Evolutionary conservation across 1,284 basidiomycete species (phyloP).

Genomic region (Porogramme epimiltina): DNA sequence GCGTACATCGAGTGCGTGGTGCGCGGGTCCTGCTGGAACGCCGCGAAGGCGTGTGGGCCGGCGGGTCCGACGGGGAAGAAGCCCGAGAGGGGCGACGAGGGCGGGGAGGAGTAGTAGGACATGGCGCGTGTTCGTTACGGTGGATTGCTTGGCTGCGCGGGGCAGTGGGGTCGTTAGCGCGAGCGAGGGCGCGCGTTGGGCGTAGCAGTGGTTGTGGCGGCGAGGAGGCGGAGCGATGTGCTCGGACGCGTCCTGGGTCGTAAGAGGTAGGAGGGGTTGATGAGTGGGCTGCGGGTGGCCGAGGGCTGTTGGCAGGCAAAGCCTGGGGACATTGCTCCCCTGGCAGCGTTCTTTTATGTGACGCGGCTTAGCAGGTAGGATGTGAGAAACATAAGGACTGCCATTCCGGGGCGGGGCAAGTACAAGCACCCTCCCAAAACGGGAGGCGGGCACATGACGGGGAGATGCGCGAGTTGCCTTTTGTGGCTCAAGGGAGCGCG

Average conservation of each 20-base stretch:
- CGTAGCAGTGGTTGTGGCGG: background rate
- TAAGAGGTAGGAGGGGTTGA: background rate
- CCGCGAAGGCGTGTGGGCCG: slow-evolving; percentile 57
- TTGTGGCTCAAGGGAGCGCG: slow-evolving; percentile 26
- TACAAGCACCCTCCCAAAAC: slow-evolving; percentile 29
- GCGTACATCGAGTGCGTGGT: slow-evolving; percentile 68
- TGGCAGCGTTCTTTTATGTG: slow-evolving; percentile 17
- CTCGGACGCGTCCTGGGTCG: slow-evolving; percentile 3
- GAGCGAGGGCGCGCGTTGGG: background rate
- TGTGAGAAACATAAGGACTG: slow-evolving; percentile 14
- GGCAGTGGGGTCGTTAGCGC: background rate
- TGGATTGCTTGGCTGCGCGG: background rate
- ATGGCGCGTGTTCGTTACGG: slow-evolving; percentile 26
- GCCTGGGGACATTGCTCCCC: slow-evolving; percentile 8
- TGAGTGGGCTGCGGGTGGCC: slow-evolving; percentile 2
- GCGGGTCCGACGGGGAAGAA: slow-evolving; percentile 41
- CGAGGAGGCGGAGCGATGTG: background rate
- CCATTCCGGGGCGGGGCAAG: slow-evolving; percentile 15
- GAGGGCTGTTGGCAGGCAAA: slow-evolving; percentile 11
- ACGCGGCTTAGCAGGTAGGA: background rate
- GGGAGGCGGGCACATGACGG: slow-evolving; percentile 22
- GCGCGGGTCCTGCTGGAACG: slow-evolving; percentile 67
- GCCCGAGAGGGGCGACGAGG: slow-evolving; percentile 30
- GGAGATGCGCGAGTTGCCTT: slow-evolving; percentile 23
- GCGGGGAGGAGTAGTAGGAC: slow-evolving; percentile 34